Percentiles rank a stretch among this genome's conserved stretches.
Conservation (phyloP, 192 early-diverging fungal species). For the Funneliformis geosporum region DNA sequence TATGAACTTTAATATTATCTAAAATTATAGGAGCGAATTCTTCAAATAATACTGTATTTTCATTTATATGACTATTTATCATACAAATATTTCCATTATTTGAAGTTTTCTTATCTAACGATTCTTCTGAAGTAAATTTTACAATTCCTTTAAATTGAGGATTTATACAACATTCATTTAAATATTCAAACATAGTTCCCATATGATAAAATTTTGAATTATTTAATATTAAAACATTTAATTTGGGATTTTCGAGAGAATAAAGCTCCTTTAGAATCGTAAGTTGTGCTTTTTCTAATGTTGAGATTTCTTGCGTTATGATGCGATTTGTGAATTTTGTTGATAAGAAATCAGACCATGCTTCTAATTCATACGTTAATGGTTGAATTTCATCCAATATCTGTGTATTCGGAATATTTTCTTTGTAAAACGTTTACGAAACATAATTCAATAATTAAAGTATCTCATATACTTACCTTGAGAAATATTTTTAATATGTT, state of each 20-base stretch:
- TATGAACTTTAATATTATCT: slow-evolving; percentile 1
- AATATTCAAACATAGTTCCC: slow-evolving; percentile 46
- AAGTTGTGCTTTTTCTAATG: slow-evolving; percentile 19
- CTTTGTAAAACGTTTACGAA: not conserved
- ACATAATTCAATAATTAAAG: not conserved
- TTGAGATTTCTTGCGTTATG: not conserved
- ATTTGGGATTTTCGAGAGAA: not conserved
- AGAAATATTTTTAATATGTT: slow-evolving; percentile 35
- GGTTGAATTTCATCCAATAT: slow-evolving; percentile 10
- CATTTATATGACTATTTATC: not conserved
- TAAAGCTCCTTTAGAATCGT: slow-evolving; percentile 24
- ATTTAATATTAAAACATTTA: slow-evolving; percentile 45
- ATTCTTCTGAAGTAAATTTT: not conserved
- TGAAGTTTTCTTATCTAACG: not conserved
- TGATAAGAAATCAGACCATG: slow-evolving; percentile 46
- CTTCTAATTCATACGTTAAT: slow-evolving; percentile 41
- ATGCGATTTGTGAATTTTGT: slow-evolving; percentile 8
- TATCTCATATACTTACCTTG: slow-evolving; percentile 26
- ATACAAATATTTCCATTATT: not conserved
- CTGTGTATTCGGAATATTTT: slow-evolving; percentile 7
- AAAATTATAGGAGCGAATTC: slow-evolving; percentile 8
- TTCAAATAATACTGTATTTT: not conserved
- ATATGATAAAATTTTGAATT: slow-evolving; percentile 47
- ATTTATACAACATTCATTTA: slow-evolving; percentile 33
- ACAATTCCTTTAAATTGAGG: slow-evolving; percentile 35